phyloP scores from a whole-genome alignment of 2,329 filamentous ascomycete species.

The Colletotrichum karsti region DNA sequence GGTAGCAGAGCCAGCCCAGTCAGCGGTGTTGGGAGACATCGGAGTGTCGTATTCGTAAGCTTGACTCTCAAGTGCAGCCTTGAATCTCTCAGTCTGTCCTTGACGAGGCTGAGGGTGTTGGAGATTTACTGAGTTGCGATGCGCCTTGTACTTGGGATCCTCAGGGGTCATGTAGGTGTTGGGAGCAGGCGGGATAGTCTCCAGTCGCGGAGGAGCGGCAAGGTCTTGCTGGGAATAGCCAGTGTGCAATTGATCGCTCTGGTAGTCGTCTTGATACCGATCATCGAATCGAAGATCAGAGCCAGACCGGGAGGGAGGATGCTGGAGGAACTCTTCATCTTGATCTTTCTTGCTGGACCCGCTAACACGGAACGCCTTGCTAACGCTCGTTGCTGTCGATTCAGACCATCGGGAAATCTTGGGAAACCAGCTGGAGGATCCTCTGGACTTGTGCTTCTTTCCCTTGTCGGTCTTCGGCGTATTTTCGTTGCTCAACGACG shows the following conservation, averaged over 20 bases:
- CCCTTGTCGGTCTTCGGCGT: conserved; percentile 80
- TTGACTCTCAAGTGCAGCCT: conserved; percentile 76
- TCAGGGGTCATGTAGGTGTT: conserved; percentile 65
- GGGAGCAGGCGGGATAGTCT: conserved; percentile 44
- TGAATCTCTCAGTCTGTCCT: conserved; percentile 78
- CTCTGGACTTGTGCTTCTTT: conserved; percentile 88
- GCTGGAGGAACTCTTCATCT: conserved; percentile 69
- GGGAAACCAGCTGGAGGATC: conserved; percentile 81
- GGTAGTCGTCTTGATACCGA: conserved; percentile 62
- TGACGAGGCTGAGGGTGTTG: conserved; percentile 82
- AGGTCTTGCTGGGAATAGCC: conserved; percentile 65
- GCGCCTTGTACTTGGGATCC: conserved; percentile 83
- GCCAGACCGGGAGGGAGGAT: conserved; percentile 75
- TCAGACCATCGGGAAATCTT: conserved; percentile 98
- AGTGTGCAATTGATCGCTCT: conserved; percentile 67
- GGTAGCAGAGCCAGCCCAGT: conserved; percentile 70
- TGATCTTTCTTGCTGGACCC: conserved; percentile 63
- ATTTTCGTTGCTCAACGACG: conserved; percentile 77
- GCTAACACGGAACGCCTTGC: conserved; percentile 78
- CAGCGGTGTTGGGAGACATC: conserved; percentile 66
- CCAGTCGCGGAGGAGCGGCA: conserved; percentile 31
- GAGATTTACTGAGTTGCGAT: conserved; percentile 81
- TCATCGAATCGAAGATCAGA: conserved; percentile 79
- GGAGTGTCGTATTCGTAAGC: conserved; percentile 73
- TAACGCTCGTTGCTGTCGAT: conserved; percentile 89